Evolutionary conservation across 805 yeast genomes (phyloP), one percentile per base, ranked within the genome.

Genomic region (Jamesozyma hellenica): DNA sequence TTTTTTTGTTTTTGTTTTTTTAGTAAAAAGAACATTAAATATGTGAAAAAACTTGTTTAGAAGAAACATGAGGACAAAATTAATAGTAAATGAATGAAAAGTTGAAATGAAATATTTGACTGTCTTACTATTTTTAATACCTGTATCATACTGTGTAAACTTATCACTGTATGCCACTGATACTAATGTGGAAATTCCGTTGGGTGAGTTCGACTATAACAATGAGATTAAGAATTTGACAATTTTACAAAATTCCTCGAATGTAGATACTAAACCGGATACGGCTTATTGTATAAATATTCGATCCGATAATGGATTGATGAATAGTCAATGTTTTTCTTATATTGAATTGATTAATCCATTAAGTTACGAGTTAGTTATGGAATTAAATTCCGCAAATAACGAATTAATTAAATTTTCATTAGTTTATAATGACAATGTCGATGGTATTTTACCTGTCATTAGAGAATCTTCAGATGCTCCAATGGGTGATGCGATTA

Each of bases 201-300:
- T 34, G 5, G 36, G 36, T n/a, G 36, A 34, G 15, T 34, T 34
- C 14, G 16, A 23, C 3, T 25, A 12, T 23, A 28, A 34, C 14
- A 23, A 13, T 23, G 19, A 34, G 7, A 23, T n/a, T 14, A 25
- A 15, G 11, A 32, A 32, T 23, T n/a, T 32, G 15, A 34, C 30
- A 2, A 15, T 16, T 23, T 11, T 14, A 12, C 14, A 34, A 4
- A 16, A 14, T 25, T 10, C 10, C 4, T 14, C 17, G 13, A 16
- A 8, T 4, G 36, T 23, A 9, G 19, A 23, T n/a, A 25, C 15
- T 8, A 18, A 25, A 10, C 34, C 17, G 3, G 38, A 31, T n/a
- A 48, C 34, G 2, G 21, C 42, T 10, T 49, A 49, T 35, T 55
- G 58, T 32, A 42, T 57, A 13, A 51, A 50, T 36, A 49, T 52